Percentiles rank a stretch among this genome's conserved stretches.
phyloP scores from a whole-genome alignment of 2,329 filamentous ascomycete species.

The Fusarium paranaense region DNA sequence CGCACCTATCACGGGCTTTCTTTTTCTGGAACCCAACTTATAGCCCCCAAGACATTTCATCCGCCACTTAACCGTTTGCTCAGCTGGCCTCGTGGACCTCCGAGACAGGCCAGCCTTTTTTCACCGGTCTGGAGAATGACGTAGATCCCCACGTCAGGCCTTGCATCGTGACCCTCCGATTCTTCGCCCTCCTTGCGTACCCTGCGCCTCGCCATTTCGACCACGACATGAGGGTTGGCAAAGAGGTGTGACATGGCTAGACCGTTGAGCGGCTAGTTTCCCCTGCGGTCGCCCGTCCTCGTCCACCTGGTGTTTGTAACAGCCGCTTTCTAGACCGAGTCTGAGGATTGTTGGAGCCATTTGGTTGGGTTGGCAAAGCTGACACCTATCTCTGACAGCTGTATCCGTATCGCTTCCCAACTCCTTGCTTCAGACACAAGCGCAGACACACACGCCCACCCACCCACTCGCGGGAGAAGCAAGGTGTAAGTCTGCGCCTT shows the following conservation, averaged over 20 bases:
- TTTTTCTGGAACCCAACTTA: neutral
- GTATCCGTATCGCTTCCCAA: neutral
- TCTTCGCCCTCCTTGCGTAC: constrained; percentile 16
- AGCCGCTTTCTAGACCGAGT: neutral
- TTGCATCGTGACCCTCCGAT: constrained; percentile 30
- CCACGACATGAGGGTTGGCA: neutral
- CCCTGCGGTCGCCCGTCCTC: constrained; percentile 10
- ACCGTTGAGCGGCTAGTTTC: neutral
- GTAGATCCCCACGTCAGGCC: constrained; percentile 34
- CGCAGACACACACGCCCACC: neutral
- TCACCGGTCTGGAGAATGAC: constrained; percentile 43
- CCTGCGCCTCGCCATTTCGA: constrained; percentile 32
- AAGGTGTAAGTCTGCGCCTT: neutral
- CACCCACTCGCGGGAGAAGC: neutral
- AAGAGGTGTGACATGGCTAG: constrained; percentile 19
- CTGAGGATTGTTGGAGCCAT: neutral
- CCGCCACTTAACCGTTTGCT: constrained; percentile 23
- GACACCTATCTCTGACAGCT: neutral
- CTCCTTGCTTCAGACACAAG: neutral
- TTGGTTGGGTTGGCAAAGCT: neutral
- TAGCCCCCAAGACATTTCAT: constrained; percentile 7
- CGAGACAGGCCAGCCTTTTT: constrained; percentile 31
- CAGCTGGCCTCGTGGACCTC: constrained; percentile 32
- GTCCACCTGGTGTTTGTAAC: constrained; percentile 9
- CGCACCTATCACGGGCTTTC: constrained; percentile 31